Conservation (phyloP, 768 basidiomycete genomes). For the Coprinopsis sp. region DNA sequence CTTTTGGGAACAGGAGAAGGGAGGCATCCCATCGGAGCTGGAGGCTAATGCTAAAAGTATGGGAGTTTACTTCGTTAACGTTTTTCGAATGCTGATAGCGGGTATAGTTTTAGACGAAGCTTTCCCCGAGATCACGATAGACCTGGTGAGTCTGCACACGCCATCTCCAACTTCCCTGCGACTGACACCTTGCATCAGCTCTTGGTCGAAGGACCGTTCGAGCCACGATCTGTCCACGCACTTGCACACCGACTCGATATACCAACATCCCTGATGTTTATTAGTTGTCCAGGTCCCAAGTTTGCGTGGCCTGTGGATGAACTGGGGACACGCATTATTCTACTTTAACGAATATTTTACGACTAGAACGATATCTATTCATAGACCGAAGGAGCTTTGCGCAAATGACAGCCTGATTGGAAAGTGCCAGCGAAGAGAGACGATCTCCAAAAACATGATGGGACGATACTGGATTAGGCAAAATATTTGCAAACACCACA, state of each 20-base stretch:
- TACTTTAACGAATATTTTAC: slow-evolving; percentile 7
- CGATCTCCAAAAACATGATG: too few relatives aligned
- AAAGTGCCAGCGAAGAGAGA: too few relatives aligned
- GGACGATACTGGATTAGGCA: too few relatives aligned
- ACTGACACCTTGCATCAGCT: slow-evolving; percentile 27
- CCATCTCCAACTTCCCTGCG: not conserved
- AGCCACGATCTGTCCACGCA: slow-evolving; percentile 42
- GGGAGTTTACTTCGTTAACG: slow-evolving; percentile 10
- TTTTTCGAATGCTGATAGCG: not conserved
- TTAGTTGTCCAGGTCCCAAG: slow-evolving; percentile 49
- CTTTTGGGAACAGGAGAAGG: slow-evolving; percentile 48
- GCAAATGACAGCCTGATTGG: too few relatives aligned
- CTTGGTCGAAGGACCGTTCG: slow-evolving; percentile 40
- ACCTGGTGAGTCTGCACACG: slow-evolving; percentile 38
- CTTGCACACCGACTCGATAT: slow-evolving; percentile 46
- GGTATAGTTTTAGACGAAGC: slow-evolving; percentile 51
- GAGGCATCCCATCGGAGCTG: slow-evolving; percentile 57
- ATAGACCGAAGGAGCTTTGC: too few relatives aligned
- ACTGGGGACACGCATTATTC: slow-evolving; percentile 49
- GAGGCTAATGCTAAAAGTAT: slow-evolving; percentile 66
- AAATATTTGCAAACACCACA: too few relatives aligned
- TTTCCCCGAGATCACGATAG: slow-evolving; percentile 61
- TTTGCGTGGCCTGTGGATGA: slow-evolving; percentile 43
- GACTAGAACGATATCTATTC: too few relatives aligned
- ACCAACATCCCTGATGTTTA: slow-evolving; percentile 56